Evolutionary conservation across 805 yeast species (phyloP), one percentile per base, ranked within the genome.

Genomic region (Pichia scutulata): DNA sequence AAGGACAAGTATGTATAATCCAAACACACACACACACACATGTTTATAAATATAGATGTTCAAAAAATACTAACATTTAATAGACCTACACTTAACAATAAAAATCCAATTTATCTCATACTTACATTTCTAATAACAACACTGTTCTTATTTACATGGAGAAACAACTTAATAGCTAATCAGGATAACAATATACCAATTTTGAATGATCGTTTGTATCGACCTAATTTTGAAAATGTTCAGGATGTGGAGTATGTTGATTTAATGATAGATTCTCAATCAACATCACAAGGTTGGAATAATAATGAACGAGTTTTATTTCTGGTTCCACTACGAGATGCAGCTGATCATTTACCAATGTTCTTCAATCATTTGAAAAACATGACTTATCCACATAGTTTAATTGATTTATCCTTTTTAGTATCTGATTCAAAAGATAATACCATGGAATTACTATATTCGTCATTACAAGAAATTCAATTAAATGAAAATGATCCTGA

Each of bases 371-470:
- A 78, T 58, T 71, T 78, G 79, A 63, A 61, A 51, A 78, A 78
- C 63, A 68, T 78, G 65, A 75, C 82, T 6, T 78, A 78, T 55
- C 84, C 83, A 16, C 84, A 78, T 58, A 62, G 72, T 53, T 64
- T 77, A 54, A 76, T 78, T 41, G 84, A 78, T 58, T 67, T 78
- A 57, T 81, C 97, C 21, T 92, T 92, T 62, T 69, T 92, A 61
- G 95, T 92, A 4, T 83, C 93, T 44, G 98, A 92, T 68, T 86
- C 96, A 1, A 80, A 84, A 22, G 98, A 90, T 68, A 82, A 86
- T 60, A 92, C 97, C 16, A 75, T 90, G 80, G 84, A 80, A 30
- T 78, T 76, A 45, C 70, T 90, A 66, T 69, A 26, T 77, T 79
- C 58, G 69, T 44, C 45, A 16, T 28, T 90, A 78, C 69, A 23